Base-by-base conservation (phyloP, 1,139 yeast genomes). In the Dujonia santamariae region DNA sequence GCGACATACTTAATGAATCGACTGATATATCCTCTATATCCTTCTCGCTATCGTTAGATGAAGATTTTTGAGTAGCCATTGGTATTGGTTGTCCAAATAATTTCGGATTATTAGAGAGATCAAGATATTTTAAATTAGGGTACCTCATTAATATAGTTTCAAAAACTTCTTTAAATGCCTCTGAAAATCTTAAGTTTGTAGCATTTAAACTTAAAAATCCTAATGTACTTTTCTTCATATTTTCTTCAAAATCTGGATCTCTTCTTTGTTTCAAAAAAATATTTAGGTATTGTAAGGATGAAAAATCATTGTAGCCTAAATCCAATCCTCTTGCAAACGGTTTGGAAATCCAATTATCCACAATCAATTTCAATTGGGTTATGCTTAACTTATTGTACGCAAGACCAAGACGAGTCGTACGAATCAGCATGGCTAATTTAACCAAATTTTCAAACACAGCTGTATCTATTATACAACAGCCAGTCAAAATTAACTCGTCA, bases 141-240 rank as follows among this genome's bases (percentile, higher is more conserved):
- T 80, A 61, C 31, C 44, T 57, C 42, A 66, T 39, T 7, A 67
- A 41, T 8, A 67, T 45, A 1, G 42, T 46, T 36, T 66, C 72
- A 38, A 62, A 48, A 4, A 60, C 50, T 32, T 51, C 56, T 36
- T 56, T 63, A 41, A 67, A 66, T 4, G 43, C 36, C 8, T 59
- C 61, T 7, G 57, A 50, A 39, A 62, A 66, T 23, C 54, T 44
- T 4, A 85, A 59, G 35, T 75, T 69, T 3, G 95, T 81, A 9
- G 87, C 73, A 52, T 85, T 83, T 35, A 88, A 59, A 13, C 95
- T 84, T 29, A 86, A 67, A 45, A 82, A 84, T 13, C 69, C 63
- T 37, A 81, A 51, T 13, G 69, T 57, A 6, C 67, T 55, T 12
- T 67, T 50, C 4, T 49, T 34, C 1, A 66, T 19, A 16, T 43